A percentile compares a stretch with the other conserved stretches of the same genome.
phyloP scores from a whole-genome alignment of 495 filamentous ascomycete genomes.

The Staphylotrichum tortipilum region DNA sequence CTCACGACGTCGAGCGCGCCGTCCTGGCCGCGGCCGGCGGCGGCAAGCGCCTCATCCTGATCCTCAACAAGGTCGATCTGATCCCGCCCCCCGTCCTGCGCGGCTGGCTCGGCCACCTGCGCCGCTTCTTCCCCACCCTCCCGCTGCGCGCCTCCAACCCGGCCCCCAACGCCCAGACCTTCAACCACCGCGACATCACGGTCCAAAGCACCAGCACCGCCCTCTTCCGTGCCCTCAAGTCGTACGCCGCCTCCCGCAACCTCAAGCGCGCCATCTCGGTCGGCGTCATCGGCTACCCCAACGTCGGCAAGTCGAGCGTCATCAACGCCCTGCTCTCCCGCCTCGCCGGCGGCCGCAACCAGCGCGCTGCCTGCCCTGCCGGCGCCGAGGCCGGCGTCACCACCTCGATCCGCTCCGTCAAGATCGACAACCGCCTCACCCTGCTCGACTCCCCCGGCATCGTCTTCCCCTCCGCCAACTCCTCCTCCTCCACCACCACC shows the following conservation, averaged over 20 bases:
- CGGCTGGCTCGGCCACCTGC: conserved; percentile 75
- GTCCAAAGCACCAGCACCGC: conserved; percentile 78
- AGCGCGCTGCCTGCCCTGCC: conserved; percentile 64
- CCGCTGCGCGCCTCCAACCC: conserved; percentile 80
- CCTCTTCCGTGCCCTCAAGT: conserved; percentile 85
- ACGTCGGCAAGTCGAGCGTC: conserved; percentile 94
- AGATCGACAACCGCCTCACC: conserved; percentile 90
- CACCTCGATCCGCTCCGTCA: conserved; percentile 77
- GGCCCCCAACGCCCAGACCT: conserved; percentile 77
- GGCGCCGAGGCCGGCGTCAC: conserved; percentile 93
- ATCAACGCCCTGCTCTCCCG: conserved; percentile 88
- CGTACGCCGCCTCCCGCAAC: conserved; percentile 73
- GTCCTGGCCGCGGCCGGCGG: conserved; percentile 78
- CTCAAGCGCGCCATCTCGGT: conserved; percentile 85
- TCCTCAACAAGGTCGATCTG: conserved; percentile 96
- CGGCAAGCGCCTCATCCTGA: conserved; percentile 80
- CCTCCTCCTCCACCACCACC: conserved; percentile 10
- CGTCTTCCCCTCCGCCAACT: conserved; percentile 63
- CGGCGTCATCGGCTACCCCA: conserved; percentile 92
- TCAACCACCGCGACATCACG: conserved; percentile 84
- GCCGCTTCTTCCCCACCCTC: conserved; percentile 86
- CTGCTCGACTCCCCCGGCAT: conserved; percentile 94
- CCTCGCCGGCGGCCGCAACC: conserved; percentile 51
- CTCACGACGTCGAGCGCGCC: conserved; percentile 78
- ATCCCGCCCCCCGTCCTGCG: conserved; percentile 73